These are phyloP conservation scores for Mangifera indica DNA, from an alignment of 345 rosid species.

Conservation along the genomic window DNA sequence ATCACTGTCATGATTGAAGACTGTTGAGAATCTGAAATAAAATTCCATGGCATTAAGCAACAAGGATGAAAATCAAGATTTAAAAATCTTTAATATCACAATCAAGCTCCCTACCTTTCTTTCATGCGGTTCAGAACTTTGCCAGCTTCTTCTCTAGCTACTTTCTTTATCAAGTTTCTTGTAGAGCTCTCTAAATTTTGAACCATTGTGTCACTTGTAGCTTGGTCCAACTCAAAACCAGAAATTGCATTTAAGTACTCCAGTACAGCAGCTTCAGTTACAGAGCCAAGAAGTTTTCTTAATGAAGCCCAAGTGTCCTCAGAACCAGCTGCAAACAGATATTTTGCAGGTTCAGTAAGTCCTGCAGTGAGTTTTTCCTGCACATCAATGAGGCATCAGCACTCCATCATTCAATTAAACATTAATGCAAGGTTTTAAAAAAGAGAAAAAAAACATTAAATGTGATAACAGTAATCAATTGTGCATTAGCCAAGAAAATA, in stretches of 20 bases:
- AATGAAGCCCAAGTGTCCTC: slow-evolving; percentile 66
- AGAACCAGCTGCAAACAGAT: slow-evolving; percentile 55
- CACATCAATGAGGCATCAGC: slow-evolving; percentile 22
- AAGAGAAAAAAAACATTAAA: neutral
- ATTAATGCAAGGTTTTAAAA: neutral
- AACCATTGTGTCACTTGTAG: slow-evolving; percentile 40
- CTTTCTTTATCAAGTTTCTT: slow-evolving; percentile 57
- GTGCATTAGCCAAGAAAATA: slow-evolving; percentile 15
- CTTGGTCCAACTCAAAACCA: slow-evolving; percentile 59
- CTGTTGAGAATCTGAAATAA: slow-evolving; percentile 56
- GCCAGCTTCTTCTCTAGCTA: slow-evolving; percentile 71
- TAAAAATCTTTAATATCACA: neutral
- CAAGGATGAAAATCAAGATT: neutral
- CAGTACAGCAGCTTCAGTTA: slow-evolving; percentile 49
- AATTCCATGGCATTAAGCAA: slow-evolving; percentile 13
- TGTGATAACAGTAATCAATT: neutral
- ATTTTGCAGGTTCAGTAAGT: slow-evolving; percentile 50
- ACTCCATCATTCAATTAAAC: slow-evolving; percentile 9
- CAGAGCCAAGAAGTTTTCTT: slow-evolving; percentile 58
- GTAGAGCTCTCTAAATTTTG: slow-evolving; percentile 50
- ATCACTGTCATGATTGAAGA: slow-evolving; percentile 66
- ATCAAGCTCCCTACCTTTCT: slow-evolving; percentile 45
- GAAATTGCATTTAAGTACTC: slow-evolving; percentile 43
- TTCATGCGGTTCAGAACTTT: slow-evolving; percentile 71
- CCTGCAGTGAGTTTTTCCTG: slow-evolving; percentile 57